Percentiles rank a stretch among this genome's conserved stretches.
Conservation (phyloP, 1,139 yeast species). For the Suhomyces maxii region DNA sequence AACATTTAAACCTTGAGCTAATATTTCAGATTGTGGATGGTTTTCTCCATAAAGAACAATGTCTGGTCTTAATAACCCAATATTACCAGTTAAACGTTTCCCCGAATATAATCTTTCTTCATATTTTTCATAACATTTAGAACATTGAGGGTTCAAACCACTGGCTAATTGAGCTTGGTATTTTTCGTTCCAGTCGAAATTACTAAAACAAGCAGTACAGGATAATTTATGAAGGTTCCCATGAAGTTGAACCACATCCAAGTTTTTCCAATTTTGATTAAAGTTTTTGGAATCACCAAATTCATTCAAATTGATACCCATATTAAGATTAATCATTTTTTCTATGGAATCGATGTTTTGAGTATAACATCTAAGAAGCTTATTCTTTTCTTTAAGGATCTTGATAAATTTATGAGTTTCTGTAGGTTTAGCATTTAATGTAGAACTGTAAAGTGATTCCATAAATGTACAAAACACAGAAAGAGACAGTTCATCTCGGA, state of each 20-base stretch:
- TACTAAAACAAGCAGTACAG: constrained; percentile 67
- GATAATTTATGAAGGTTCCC: constrained; percentile 79
- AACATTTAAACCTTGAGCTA: constrained; percentile 57
- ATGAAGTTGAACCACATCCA: constrained; percentile 85
- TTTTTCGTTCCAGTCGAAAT: constrained; percentile 61
- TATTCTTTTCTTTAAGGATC: constrained; percentile 60
- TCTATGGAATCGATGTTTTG: constrained; percentile 66
- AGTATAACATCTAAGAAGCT: constrained; percentile 79
- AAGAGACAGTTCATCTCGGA: constrained; percentile 64
- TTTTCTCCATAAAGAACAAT: constrained; percentile 78
- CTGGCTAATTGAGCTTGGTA: constrained; percentile 43
- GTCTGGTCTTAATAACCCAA: constrained; percentile 71
- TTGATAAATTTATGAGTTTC: constrained; percentile 79
- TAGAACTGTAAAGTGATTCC: constrained; percentile 67
- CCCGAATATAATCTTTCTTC: constrained; percentile 58
- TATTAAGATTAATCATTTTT: constrained; percentile 41
- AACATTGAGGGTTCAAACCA: constrained; percentile 67
- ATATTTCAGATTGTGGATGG: constrained; percentile 68
- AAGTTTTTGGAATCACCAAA: constrained; percentile 31
- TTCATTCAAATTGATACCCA: constrained; percentile 38
- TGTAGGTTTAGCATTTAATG: constrained; percentile 72
- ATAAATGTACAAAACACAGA: constrained; percentile 76
- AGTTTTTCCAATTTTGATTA: constrained; percentile 53
- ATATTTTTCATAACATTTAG: constrained; percentile 53
- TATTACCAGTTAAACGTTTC: constrained; percentile 55